Evolutionary conservation across 2,329 filamentous ascomycete genomes (phyloP).

Genomic region (Xylaria polymorpha): DNA sequence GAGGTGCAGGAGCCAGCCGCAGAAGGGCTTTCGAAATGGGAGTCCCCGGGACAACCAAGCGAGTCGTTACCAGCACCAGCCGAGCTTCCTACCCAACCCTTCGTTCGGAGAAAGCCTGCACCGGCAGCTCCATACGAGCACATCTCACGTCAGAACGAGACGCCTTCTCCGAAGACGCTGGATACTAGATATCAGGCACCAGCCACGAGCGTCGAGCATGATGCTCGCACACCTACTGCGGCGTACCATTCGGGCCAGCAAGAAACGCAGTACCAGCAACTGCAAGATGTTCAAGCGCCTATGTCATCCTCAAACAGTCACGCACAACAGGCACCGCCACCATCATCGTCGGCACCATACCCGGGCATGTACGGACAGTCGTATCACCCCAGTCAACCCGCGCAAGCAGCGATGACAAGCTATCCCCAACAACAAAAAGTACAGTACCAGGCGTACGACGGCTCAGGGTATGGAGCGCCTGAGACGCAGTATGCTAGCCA

Average conservation of each 20-base stretch:
- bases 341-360: constrained; percentile 36
- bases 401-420: constrained; percentile 24
- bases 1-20: constrained; percentile 4
- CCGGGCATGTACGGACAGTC: constrained; percentile 35
- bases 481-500: constrained; percentile 21
- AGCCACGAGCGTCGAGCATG: constrained; percentile 17
- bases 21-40: background rate
- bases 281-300: constrained; percentile 29
- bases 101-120: constrained; percentile 42
- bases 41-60: constrained; percentile 15
- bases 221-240: constrained; percentile 16
- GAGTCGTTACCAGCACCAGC: constrained; percentile 26
- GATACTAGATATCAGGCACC: constrained; percentile 35
- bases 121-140: constrained; percentile 33
- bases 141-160: constrained; percentile 32
- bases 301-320: constrained; percentile 32
- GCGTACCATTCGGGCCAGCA: constrained; percentile 35
- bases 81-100: constrained; percentile 41
- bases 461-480: constrained; percentile 36
- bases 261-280: constrained; percentile 19
- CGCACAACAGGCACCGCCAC: constrained; percentile 27
- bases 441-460: constrained; percentile 36
- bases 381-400: constrained; percentile 42
- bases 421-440: constrained; percentile 25
- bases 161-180: constrained; percentile 39